Base-by-base conservation (phyloP, 1,139 yeast genomes). In the Yamadazyma jaroonii region DNA sequence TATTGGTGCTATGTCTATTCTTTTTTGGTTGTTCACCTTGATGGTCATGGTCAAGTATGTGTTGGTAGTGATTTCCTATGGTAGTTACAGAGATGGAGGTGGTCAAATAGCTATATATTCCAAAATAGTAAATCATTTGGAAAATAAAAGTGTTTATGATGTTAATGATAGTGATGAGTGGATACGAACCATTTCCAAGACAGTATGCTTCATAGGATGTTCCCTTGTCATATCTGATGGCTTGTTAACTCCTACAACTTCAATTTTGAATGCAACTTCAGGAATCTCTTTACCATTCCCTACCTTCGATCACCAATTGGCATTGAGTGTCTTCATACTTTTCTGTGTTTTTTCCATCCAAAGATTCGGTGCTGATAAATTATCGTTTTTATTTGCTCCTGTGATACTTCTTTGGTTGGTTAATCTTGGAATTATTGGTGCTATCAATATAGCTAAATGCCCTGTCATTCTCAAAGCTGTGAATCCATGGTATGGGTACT, bases 81-180 rank as follows among this genome's bases (percentile, higher is more conserved):
- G 82, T 12, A 77, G 79, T 7, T 75, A 77, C 50, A 64, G 73
- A 32, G 79, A 79, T 30, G 81, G 78, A 52, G 84, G 84, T 46
- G 83, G 84, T 1, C 81, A 77, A 45, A 72, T 78, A 23, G 83
- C 84, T 13, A 68, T 78, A 29, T 77, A 77, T 48, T 76, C 81
- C 21, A 76, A 76, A 48, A 65, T 78, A 25, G 10, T 35, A 10
- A 25, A 34, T 11, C 13, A 25, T 25, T 25, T 25, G 13, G 12
- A 25, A 6, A 25, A n/a, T 6, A 25, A 11, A n/a, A 14, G 8
- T 12, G 20, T 27, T 27, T 14, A 12, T 13, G 20, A 8, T 27
- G 6, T 9, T 3, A 27, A 27, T 9, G 6, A 14, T 27, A 33
- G 27, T 8, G 20, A 14, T 21, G 9, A 4, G 15, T 10, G 9